Conservation (phyloP, 2,329 filamentous ascomycete species). For the Nothophaeocryptopus gaeumannii region DNA sequence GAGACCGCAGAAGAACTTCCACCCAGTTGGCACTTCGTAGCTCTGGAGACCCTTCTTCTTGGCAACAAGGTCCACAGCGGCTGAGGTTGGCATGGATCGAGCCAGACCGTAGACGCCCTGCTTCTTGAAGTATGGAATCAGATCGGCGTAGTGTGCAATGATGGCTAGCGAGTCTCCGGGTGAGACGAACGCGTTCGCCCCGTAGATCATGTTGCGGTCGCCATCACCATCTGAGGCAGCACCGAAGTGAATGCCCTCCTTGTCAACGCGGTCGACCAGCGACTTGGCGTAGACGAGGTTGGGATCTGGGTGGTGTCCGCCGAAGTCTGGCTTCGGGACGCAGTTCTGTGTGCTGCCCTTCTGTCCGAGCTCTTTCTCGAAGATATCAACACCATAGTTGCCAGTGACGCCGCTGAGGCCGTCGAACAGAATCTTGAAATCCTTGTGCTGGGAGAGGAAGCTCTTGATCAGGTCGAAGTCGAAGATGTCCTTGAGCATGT, state of each 20-base stretch:
- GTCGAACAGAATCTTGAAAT: conserved; percentile 97
- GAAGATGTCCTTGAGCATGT: conserved; percentile 98
- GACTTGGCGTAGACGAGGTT: conserved; percentile 97
- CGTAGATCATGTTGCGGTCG: conserved; percentile 99
- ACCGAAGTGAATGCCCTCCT: conserved; percentile 88
- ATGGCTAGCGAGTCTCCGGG: conserved; percentile 97
- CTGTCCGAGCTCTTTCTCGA: conserved; percentile 87
- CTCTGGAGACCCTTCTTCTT: conserved; percentile 86
- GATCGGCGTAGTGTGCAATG: conserved; percentile 92
- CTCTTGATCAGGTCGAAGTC: conserved; percentile 94
- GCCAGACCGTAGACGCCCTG: conserved; percentile 94
- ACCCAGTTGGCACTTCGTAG: conserved; percentile 97
- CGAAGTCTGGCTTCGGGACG: conserved; percentile 87
- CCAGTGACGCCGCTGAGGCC: conserved; percentile 92
- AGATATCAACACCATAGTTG: conserved; percentile 91
- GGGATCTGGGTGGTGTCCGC: conserved; percentile 93
- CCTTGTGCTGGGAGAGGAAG: conserved; percentile 80
- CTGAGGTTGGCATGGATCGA: conserved; percentile 95
- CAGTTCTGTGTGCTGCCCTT: conserved; percentile 85
- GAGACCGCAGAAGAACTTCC: conserved; percentile 98
- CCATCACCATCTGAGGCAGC: conserved; percentile 95
- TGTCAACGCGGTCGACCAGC: conserved; percentile 89
- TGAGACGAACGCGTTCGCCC: conserved; percentile 91
- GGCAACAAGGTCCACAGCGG: conserved; percentile 91
- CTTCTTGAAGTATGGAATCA: conserved; percentile 98